These are phyloP conservation scores for Tephrocybe sp. DNA, from an alignment of 768 basidiomycete genomes.

Conservation along the genomic window DNA sequence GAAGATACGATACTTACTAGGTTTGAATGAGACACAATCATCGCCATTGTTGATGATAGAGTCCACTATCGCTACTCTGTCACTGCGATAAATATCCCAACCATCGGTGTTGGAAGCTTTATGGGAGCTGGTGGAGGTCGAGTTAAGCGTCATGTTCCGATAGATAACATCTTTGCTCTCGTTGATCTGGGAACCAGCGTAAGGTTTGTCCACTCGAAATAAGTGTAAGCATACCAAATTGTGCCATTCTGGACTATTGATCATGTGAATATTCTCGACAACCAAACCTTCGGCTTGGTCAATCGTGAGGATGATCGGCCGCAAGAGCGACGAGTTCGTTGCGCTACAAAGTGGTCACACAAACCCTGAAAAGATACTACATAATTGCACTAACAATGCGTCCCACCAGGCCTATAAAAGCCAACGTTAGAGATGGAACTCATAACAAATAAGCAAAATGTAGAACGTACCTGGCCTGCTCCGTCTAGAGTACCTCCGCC, in stretches of 20 bases:
- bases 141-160: constrained; percentile 43
- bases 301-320: constrained; percentile 56
- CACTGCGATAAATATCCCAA: constrained; percentile 61
- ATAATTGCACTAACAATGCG: constrained; percentile 32
- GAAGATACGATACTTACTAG: constrained; percentile 28
- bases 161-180: constrained; percentile 44
- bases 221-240: constrained; percentile 34
- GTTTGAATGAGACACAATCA: constrained; percentile 61
- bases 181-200: constrained; percentile 34
- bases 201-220: neutral
- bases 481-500: constrained; percentile 69
- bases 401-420: constrained; percentile 50
- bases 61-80: constrained; percentile 44
- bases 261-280: constrained; percentile 44
- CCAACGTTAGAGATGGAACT: neutral
- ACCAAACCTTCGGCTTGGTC: constrained; percentile 47
- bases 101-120: constrained; percentile 54
- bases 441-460: neutral
- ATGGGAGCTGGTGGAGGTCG: constrained; percentile 42
- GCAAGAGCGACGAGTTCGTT: constrained; percentile 40
- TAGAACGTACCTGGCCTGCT: constrained; percentile 48
- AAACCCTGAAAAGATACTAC: neutral
- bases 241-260: constrained; percentile 52
- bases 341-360: constrained; percentile 25
- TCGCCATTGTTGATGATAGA: constrained; percentile 54